Percentiles rank a stretch among this genome's conserved stretches.
Evolutionary conservation across 345 rosid species (phyloP).

Genomic region (Turritis glabra): DNA sequence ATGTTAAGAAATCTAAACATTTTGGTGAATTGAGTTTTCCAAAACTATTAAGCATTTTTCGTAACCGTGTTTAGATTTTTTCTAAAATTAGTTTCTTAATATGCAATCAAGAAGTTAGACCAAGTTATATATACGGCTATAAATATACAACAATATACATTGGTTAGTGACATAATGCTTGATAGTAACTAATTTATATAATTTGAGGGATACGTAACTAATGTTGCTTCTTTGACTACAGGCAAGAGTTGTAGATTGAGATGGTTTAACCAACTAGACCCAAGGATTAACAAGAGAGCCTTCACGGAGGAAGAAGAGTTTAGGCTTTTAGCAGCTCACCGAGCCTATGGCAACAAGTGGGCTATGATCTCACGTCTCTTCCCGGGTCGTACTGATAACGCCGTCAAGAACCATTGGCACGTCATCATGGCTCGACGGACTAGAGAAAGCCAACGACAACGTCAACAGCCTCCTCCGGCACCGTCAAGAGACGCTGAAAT

Average conservation of each 20-base stretch:
- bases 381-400: conserved; percentile 96
- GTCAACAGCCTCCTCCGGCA: conserved; percentile 10
- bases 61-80: not conserved
- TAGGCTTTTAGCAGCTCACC: conserved; percentile 80
- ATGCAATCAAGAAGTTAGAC: not conserved
- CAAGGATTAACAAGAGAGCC: conserved; percentile 83
- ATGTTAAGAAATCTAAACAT: not conserved
- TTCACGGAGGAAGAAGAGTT: conserved; percentile 93
- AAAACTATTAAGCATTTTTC: not conserved
- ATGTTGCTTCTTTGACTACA: conserved; percentile 31
- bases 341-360: conserved; percentile 95
- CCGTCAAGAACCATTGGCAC: conserved; percentile 99
- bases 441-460: conserved; percentile 52
- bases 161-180: conserved; percentile 4
- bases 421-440: conserved; percentile 92
- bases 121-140: too few relatives aligned
- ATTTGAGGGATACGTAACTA: not conserved
- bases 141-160: not conserved
- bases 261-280: conserved; percentile 98
- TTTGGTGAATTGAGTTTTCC: not conserved
- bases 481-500: conserved; percentile 16
- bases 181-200: conserved; percentile 5
- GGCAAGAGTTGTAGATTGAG: conserved; percentile 98
- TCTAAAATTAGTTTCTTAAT: not conserved
- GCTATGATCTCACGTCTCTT: conserved; percentile 96